phyloP scores from a whole-genome alignment of 1,284 basidiomycete species.

The Fomitopsis palustris region DNA sequence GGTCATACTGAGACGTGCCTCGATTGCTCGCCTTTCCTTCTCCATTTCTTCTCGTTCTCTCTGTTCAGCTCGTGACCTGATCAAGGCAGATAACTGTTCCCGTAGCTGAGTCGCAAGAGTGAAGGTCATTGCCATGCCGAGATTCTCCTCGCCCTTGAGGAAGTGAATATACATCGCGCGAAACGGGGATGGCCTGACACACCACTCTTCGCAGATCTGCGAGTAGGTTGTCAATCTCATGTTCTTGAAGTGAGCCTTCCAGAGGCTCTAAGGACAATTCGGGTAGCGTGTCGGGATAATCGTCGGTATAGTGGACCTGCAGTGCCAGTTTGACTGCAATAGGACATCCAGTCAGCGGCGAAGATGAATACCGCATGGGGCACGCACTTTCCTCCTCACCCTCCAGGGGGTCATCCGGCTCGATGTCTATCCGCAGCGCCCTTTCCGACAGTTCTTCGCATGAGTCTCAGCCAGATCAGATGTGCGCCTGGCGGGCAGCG shows the following conservation, averaged over 20 bases:
- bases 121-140: slow-evolving; percentile 98
- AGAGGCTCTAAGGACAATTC: slow-evolving; percentile 64
- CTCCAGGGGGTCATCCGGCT: slow-evolving; percentile 78
- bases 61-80: slow-evolving; percentile 56
- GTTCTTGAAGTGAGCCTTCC: slow-evolving; percentile 67
- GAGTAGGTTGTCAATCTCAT: slow-evolving; percentile 54
- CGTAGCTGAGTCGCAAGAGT: slow-evolving; percentile 86
- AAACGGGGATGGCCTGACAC: neutral
- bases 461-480: slow-evolving; percentile 45
- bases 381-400: slow-evolving; percentile 57
- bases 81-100: slow-evolving; percentile 70
- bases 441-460: slow-evolving; percentile 80
- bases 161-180: neutral
- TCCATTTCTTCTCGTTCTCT: slow-evolving; percentile 65
- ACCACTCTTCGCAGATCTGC: slow-evolving; percentile 64
- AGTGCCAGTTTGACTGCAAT: slow-evolving; percentile 72
- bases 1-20: slow-evolving; percentile 43
- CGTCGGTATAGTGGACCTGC: slow-evolving; percentile 64
- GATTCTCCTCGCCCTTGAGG: slow-evolving; percentile 74
- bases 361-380: slow-evolving; percentile 1
- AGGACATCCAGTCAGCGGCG: neutral
- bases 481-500: slow-evolving; percentile 19
- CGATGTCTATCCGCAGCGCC: slow-evolving; percentile 81
- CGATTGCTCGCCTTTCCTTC: slow-evolving; percentile 68
- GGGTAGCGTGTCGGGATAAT: slow-evolving; percentile 78